Evolutionary conservation across 495 filamentous ascomycete species (phyloP).

Genomic region (Neurospora sp.): DNA sequence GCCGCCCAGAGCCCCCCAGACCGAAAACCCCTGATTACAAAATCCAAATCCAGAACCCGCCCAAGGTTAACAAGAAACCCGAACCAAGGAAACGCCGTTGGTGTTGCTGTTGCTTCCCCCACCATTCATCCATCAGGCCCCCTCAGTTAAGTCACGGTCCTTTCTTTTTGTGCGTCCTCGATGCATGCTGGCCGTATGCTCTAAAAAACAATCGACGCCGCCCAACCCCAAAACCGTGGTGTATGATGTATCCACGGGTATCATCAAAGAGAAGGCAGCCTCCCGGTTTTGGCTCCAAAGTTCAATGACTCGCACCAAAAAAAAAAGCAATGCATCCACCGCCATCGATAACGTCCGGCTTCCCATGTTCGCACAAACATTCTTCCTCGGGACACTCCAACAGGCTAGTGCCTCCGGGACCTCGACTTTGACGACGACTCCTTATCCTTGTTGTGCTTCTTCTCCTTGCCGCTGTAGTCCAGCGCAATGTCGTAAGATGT

Average conservation of each 20-base stretch:
- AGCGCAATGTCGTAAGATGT: conserved; percentile 12
- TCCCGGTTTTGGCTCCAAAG: background rate
- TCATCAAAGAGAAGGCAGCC: background rate
- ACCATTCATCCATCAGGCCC: background rate
- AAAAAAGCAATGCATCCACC: background rate
- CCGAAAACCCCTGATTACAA: background rate
- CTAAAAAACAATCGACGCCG: background rate
- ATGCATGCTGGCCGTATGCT: background rate
- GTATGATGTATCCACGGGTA: background rate
- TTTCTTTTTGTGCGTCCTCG: background rate
- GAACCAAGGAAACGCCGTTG: background rate
- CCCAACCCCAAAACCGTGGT: background rate
- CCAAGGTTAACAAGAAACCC: background rate
- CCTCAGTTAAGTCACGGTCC: background rate
- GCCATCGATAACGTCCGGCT: background rate
- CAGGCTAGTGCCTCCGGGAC: background rate
- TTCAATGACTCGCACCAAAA: background rate
- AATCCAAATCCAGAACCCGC: background rate
- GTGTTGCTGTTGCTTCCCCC: background rate
- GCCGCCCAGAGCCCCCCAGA: background rate
- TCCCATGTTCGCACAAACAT: background rate
- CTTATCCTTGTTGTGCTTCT: background rate
- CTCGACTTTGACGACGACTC: background rate
- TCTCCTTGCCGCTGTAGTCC: conserved; percentile 13
- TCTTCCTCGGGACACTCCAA: background rate